A percentile compares a stretch with the other conserved stretches of the same genome.
phyloP scores from a whole-genome alignment of 257 asterid species.

The Salvia splendens region DNA sequence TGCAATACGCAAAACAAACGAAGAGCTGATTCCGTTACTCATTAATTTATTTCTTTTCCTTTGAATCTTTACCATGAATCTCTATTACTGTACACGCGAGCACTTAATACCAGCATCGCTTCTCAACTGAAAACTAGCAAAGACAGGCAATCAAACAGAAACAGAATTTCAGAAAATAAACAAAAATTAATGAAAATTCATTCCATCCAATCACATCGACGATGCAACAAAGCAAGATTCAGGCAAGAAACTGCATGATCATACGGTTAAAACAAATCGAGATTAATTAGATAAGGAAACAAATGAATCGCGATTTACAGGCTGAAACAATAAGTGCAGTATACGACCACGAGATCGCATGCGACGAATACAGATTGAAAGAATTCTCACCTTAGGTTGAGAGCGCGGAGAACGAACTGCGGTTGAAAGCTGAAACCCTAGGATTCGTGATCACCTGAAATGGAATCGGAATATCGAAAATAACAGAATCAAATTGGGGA shows the following conservation, averaged over 20 bases:
- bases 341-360: constrained; percentile 24
- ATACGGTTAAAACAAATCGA: constrained; percentile 1
- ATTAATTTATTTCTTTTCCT: not conserved
- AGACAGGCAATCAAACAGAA: not conserved
- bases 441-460: constrained; percentile 30
- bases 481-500: not conserved
- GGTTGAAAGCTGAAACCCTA: constrained; percentile 33
- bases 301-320: not conserved
- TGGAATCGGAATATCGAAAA: not conserved
- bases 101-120: not conserved
- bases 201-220: not conserved
- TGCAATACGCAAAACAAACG: not conserved
- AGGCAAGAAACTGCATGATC: constrained; percentile 25
- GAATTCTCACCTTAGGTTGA: constrained; percentile 30
- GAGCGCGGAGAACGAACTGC: constrained; percentile 5
- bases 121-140: constrained; percentile 2
- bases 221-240: constrained; percentile 18
- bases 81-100: too few relatives aligned
- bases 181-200: not conserved
- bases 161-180: not conserved
- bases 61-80: too few relatives aligned
- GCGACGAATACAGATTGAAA: constrained; percentile 19
- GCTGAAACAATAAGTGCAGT: too few relatives aligned
- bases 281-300: not conserved
- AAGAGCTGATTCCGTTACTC: not conserved